Evolutionary conservation across 257 asterid genomes (phyloP).

Genomic region (Gardenia jasminoides): DNA sequence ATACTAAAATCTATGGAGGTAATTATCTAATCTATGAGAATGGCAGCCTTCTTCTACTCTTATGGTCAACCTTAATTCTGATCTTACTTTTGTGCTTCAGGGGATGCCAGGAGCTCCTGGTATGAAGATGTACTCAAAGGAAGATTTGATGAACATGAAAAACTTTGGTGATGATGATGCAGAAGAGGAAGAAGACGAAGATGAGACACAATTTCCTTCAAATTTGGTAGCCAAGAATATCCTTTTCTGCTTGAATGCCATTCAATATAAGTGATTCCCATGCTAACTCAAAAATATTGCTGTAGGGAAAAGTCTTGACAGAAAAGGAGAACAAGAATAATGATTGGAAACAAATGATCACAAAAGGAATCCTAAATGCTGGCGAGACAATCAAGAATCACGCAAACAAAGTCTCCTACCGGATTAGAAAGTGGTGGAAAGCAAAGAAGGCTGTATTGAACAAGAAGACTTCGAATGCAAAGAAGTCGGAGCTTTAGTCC

Average conservation of each 20-base stretch:
- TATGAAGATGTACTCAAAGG: conserved; percentile 95
- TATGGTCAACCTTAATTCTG: not conserved
- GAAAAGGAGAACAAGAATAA: conserved; percentile 45
- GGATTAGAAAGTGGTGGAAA: conserved; percentile 66
- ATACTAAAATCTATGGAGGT: conserved; percentile 94
- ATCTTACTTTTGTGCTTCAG: conserved; percentile 34
- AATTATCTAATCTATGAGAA: not conserved
- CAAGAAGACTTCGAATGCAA: conserved; percentile 39
- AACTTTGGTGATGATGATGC: conserved; percentile 66
- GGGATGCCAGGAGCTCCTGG: conserved; percentile 95
- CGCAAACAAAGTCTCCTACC: conserved; percentile 44
- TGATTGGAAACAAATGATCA: conserved; percentile 61
- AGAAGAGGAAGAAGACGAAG: conserved; percentile 66
- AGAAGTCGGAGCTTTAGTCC: conserved; percentile 62
- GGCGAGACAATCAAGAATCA: conserved; percentile 53
- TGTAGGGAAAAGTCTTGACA: conserved; percentile 65
- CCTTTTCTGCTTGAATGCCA: not conserved
- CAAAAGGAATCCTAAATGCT: conserved; percentile 45
- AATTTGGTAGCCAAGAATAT: conserved; percentile 48
- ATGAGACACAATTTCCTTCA: conserved; percentile 56
- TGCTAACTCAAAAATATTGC: conserved; percentile 9
- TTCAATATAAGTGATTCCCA: not conserved
- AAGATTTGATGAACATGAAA: conserved; percentile 73
- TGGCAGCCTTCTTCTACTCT: not conserved
- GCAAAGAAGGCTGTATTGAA: conserved; percentile 38